These are phyloP conservation scores for Canavalia ensiformis DNA, from an alignment of 306 rosid species.

Conservation along the genomic window DNA sequence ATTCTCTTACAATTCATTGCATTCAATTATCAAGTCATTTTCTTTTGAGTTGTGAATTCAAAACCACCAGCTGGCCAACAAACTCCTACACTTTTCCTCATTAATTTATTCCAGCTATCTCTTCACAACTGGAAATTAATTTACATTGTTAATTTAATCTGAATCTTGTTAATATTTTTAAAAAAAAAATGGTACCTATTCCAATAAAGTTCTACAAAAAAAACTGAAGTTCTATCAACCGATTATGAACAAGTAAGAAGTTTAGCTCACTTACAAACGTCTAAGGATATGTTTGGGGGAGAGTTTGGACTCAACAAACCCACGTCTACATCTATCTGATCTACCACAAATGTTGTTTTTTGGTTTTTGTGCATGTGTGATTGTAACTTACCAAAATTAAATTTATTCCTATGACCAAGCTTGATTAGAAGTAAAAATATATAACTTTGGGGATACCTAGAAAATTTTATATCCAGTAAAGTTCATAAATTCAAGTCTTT, in stretches of 20 bases:
- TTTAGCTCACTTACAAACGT: background rate
- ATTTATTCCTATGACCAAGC: background rate
- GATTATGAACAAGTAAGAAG: background rate
- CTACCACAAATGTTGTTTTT: no score
- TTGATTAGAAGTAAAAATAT: background rate
- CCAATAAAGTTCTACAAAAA: background rate
- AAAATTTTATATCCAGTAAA: background rate
- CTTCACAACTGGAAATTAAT: background rate
- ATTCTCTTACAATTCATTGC: conserved; percentile 3
- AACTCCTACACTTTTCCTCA: background rate
- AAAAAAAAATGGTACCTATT: background rate
- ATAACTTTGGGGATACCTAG: background rate
- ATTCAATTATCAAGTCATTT: conserved; percentile 15
- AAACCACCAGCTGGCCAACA: conserved; percentile 8
- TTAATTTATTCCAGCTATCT: conserved; percentile 21
- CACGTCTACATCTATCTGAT: background rate
- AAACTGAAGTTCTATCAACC: background rate
- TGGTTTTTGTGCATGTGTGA: background rate
- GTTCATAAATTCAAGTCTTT: background rate
- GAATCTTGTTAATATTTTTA: background rate
- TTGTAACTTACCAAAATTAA: background rate
- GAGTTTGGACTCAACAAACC: background rate
- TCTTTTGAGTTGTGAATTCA: background rate
- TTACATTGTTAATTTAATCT: background rate
- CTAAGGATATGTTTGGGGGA: background rate